Conservation (phyloP, 2,329 filamentous ascomycete genomes). For the Xylogone sp. region DNA sequence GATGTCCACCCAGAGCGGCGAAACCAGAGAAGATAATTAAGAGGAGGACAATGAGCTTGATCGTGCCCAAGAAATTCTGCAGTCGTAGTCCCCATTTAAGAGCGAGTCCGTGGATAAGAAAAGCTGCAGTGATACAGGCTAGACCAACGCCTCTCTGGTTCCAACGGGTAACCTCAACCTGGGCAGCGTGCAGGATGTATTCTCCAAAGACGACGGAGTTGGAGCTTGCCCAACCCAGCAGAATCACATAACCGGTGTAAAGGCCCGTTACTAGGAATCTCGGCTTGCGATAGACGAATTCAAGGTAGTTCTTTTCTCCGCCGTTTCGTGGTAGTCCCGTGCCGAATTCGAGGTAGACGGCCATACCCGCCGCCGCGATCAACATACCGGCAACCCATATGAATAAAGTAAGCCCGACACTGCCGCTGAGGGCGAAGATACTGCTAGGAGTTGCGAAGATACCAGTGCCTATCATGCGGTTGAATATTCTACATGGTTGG, state of each 20-base stretch:
- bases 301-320: conserved; percentile 65
- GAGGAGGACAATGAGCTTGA: conserved; percentile 64
- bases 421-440: conserved; percentile 54
- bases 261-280: conserved; percentile 57
- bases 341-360: conserved; percentile 64
- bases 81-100: conserved; percentile 64
- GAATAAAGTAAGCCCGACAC: conserved; percentile 58
- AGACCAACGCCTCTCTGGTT: conserved; percentile 64
- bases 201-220: conserved; percentile 69
- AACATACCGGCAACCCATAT: conserved; percentile 61
- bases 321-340: conserved; percentile 62
- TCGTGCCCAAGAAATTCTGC: conserved; percentile 60
- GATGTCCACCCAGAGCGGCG: conserved; percentile 56
- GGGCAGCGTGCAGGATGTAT: conserved; percentile 64
- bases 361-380: conserved; percentile 58
- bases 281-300: conserved; percentile 58
- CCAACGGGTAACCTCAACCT: conserved; percentile 59
- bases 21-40: conserved; percentile 63
- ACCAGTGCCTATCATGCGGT: conserved; percentile 63
- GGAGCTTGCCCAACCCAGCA: conserved; percentile 62
- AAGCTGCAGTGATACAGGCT: conserved; percentile 62
- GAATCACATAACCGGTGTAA: conserved; percentile 57
- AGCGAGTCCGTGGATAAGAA: conserved; percentile 60
- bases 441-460: conserved; percentile 62
- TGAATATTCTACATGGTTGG: conserved; percentile 42